Percentiles rank a stretch among this genome's conserved stretches.
Conservation (phyloP, 257 asterid species). For the Jasminum sambac region DNA sequence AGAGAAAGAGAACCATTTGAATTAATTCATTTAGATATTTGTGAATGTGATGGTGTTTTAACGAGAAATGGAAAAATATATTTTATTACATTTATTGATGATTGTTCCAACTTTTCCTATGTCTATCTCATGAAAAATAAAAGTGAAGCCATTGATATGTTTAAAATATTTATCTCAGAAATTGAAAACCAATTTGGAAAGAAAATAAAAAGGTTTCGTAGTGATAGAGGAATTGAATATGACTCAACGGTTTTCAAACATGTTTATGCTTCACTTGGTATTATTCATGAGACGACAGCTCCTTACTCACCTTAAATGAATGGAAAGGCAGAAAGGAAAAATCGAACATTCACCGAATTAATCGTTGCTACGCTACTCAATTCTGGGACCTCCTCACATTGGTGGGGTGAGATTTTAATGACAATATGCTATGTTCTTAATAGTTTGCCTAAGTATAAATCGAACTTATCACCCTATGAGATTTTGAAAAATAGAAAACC, state of each 20-base stretch:
- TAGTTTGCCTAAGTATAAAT: too few relatives aligned
- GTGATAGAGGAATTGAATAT: background rate
- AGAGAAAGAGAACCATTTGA: background rate
- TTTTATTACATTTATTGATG: background rate
- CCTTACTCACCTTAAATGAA: background rate
- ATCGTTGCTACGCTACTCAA: background rate
- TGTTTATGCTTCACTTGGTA: background rate
- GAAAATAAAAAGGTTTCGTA: background rate
- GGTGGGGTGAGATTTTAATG: too few relatives aligned
- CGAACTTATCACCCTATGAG: too few relatives aligned
- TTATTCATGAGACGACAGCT: background rate
- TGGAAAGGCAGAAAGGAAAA: background rate
- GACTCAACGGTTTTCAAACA: background rate
- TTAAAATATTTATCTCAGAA: background rate
- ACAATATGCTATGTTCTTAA: too few relatives aligned
- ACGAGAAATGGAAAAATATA: background rate
- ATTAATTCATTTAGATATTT: slow-evolving; percentile 6
- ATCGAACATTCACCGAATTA: background rate
- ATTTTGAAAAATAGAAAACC: too few relatives aligned
- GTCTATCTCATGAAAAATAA: slow-evolving; percentile 4
- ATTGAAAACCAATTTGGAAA: background rate
- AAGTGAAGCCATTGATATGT: background rate
- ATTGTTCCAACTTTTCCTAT: background rate
- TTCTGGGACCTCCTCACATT: background rate
- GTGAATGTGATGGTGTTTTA: background rate